These are phyloP conservation scores for Boletus rubescentipes DNA, from an alignment of 768 basidiomycete species.

Conservation along the genomic window DNA sequence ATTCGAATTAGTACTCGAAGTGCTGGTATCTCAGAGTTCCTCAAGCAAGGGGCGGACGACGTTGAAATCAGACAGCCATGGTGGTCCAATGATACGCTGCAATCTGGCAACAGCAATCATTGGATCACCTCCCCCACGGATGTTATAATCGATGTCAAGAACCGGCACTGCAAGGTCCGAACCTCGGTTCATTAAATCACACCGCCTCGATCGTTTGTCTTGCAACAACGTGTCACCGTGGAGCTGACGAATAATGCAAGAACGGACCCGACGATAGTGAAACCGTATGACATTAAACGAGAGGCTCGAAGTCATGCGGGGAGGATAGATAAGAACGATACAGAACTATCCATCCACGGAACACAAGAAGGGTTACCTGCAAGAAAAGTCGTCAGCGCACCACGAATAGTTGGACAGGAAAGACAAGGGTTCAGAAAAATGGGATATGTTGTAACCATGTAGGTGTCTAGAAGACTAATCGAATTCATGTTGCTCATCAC, in stretches of 20 bases:
- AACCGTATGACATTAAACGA: constrained; percentile 2
- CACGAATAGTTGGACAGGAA: neutral
- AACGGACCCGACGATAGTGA: neutral
- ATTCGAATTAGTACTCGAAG: neutral
- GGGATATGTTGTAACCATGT: constrained; percentile 60
- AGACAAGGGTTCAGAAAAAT: constrained; percentile 21
- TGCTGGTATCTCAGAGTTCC: neutral
- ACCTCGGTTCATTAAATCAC: constrained; percentile 11
- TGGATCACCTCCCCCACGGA: neutral
- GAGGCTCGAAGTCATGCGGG: neutral
- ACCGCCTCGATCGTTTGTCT: neutral
- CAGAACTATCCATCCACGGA: neutral
- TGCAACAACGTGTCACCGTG: constrained; percentile 5
- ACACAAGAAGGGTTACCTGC: constrained; percentile 8
- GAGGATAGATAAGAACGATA: neutral
- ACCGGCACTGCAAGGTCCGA: neutral
- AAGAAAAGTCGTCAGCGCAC: constrained; percentile 6
- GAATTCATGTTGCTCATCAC: constrained; percentile 63
- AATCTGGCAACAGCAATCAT: neutral
- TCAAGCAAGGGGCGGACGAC: neutral
- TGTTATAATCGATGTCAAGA: neutral
- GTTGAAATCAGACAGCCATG: neutral
- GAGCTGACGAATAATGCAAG: neutral
- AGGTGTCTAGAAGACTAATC: constrained; percentile 95
- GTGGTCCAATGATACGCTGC: neutral